Conservation (phyloP, 2,329 filamentous ascomycete genomes). For the Scleromitrula shiraiana region DNA sequence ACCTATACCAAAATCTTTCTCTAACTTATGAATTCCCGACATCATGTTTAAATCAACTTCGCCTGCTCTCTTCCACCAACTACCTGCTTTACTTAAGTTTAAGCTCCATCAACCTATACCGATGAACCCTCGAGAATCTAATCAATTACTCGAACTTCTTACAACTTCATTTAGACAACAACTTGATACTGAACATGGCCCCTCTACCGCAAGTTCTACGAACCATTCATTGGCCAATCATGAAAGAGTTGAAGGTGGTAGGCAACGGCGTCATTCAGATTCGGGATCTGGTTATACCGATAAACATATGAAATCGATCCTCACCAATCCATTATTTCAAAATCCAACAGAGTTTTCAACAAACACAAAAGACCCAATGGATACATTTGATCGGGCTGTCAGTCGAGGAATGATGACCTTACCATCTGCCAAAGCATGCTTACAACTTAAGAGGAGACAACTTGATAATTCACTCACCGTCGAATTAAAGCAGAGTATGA, state of each 20-base stretch:
- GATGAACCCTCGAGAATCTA: conserved; percentile 47
- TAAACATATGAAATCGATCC: conserved; percentile 40
- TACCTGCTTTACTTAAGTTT: conserved; percentile 33
- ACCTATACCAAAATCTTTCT: conserved; percentile 18
- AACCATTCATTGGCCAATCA: not conserved
- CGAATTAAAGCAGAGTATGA: conserved; percentile 20
- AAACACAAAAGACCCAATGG: conserved; percentile 22
- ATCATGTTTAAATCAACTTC: conserved; percentile 44
- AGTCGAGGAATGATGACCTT: conserved; percentile 27
- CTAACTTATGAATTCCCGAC: not conserved
- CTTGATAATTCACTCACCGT: conserved; percentile 16
- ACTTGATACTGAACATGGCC: conserved; percentile 47
- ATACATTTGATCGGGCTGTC: conserved; percentile 26
- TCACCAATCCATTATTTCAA: conserved; percentile 42
- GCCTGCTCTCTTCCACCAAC: conserved; percentile 38
- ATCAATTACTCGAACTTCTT: conserved; percentile 50
- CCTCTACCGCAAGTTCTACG: conserved; percentile 24
- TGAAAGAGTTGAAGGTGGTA: conserved; percentile 6
- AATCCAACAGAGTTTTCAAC: not conserved
- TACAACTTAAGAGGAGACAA: conserved; percentile 18
- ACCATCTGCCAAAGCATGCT: conserved; percentile 19
- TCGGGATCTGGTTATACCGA: conserved; percentile 28
- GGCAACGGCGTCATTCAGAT: conserved; percentile 16
- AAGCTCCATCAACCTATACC: conserved; percentile 45
- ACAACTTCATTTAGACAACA: conserved; percentile 56